Evolutionary conservation across 352 stramenopile genomes (phyloP).

Genomic region (Pythium myriotylum): DNA sequence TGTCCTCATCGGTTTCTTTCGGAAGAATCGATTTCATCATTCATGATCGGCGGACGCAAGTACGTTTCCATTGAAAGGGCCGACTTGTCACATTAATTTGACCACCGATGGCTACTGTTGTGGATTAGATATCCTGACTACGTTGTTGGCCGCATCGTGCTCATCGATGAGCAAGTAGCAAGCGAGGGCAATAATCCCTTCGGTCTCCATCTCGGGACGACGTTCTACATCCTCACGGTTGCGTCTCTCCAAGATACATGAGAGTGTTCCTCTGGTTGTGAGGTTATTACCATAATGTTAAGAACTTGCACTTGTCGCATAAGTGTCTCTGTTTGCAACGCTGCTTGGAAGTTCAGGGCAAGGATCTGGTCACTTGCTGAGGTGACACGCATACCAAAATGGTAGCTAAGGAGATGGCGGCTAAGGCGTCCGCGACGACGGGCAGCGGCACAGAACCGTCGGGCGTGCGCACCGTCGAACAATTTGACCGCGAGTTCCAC

Average conservation of each 20-base stretch:
- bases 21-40: conserved; percentile 88
- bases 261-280: conserved; percentile 7
- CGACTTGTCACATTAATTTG: too few relatives aligned
- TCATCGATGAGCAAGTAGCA: conserved; percentile 87
- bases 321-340: conserved; percentile 5
- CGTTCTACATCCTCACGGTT: conserved; percentile 88
- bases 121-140: conserved; percentile 81
- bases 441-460: neutral
- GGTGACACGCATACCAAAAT: neutral
- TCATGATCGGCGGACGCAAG: conserved; percentile 82
- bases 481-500: conserved; percentile 88
- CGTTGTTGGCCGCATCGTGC: conserved; percentile 84
- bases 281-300: conserved; percentile 14
- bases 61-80: conserved; percentile 32
- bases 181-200: conserved; percentile 84
- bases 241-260: conserved; percentile 81
- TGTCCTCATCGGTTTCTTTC: conserved; percentile 87
- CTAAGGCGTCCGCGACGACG: conserved; percentile 2
- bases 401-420: neutral
- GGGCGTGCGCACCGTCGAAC: conserved; percentile 43
- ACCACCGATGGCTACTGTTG: too few relatives aligned
- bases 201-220: conserved; percentile 71
- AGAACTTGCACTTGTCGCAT: conserved; percentile 16
- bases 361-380: too few relatives aligned
- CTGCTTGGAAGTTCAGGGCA: neutral